Evolutionary conservation across 106 monocot species (phyloP).

Genomic region (Chionographis japonica): DNA sequence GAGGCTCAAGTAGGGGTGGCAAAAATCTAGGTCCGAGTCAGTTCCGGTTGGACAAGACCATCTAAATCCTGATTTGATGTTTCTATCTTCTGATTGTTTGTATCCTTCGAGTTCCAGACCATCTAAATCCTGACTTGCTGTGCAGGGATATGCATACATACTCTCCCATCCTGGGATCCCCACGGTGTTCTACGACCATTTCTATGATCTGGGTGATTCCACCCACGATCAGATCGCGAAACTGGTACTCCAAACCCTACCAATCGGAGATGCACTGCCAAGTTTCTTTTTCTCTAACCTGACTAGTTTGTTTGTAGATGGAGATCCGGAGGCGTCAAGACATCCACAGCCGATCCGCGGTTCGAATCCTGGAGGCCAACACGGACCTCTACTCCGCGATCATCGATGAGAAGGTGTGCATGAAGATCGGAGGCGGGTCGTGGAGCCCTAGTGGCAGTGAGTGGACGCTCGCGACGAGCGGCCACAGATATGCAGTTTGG

Average conservation of each 20-base stretch:
- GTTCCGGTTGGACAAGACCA: no score
- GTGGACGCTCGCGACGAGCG: constrained; percentile 64
- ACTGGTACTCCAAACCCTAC: constrained; percentile 44
- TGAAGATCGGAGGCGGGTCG: constrained; percentile 74
- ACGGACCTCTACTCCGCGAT: constrained; percentile 60
- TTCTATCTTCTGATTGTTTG: not conserved
- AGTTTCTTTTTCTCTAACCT: not conserved
- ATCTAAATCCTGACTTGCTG: not conserved
- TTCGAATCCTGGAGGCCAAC: constrained; percentile 57
- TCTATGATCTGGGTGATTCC: constrained; percentile 68
- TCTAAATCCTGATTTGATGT: no score
- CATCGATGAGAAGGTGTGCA: constrained; percentile 61
- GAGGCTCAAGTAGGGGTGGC: no score
- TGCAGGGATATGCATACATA: constrained; percentile 92
- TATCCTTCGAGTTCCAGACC: not conserved
- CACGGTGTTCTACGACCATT: constrained; percentile 75
- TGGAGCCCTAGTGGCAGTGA: constrained; percentile 66
- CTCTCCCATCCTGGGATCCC: constrained; percentile 90
- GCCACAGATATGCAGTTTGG: constrained; percentile 84
- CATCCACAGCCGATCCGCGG: constrained; percentile 68
- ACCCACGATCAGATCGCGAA: constrained; percentile 66
- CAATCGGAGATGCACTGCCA: not conserved
- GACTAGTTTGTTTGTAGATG: constrained; percentile 28
- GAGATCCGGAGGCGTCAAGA: constrained; percentile 41
- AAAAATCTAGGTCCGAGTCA: no score